Conservation (phyloP, 2,329 filamentous ascomycete genomes). For the Pseudogymnoascus sp. region DNA sequence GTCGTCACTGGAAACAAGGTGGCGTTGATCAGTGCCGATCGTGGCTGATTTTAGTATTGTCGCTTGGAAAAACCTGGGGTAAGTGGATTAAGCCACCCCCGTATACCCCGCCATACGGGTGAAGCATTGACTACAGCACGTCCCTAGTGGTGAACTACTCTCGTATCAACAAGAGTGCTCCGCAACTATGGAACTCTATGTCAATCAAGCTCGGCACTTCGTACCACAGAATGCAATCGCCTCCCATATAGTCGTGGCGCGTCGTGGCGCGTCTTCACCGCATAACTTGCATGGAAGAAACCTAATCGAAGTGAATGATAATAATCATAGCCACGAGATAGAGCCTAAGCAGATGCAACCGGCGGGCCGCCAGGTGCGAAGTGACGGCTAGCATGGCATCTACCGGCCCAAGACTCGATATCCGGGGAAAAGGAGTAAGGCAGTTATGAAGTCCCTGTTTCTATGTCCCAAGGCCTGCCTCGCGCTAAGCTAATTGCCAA, state of each 20-base stretch:
- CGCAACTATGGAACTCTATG: background rate
- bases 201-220: background rate
- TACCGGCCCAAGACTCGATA: background rate
- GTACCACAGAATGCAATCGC: background rate
- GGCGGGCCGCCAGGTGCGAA: background rate
- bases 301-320: too few species aligned
- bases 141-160: background rate
- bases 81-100: background rate
- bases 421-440: background rate
- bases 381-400: background rate
- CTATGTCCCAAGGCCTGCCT: background rate
- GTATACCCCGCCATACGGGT: background rate
- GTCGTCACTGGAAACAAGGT: background rate
- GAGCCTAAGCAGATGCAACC: background rate
- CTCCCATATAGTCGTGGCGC: background rate
- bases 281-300: too few species aligned
- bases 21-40: background rate
- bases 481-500: background rate
- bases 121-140: background rate
- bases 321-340: too few species aligned
- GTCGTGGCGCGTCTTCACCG: background rate
- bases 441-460: background rate
- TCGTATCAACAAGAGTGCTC: background rate
- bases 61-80: constrained; percentile 3
- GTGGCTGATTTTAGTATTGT: background rate